A percentile compares a stretch with the other conserved stretches of the same genome.
Conservation (phyloP, 2,329 filamentous ascomycete genomes). For the Xylaria multiplex region DNA sequence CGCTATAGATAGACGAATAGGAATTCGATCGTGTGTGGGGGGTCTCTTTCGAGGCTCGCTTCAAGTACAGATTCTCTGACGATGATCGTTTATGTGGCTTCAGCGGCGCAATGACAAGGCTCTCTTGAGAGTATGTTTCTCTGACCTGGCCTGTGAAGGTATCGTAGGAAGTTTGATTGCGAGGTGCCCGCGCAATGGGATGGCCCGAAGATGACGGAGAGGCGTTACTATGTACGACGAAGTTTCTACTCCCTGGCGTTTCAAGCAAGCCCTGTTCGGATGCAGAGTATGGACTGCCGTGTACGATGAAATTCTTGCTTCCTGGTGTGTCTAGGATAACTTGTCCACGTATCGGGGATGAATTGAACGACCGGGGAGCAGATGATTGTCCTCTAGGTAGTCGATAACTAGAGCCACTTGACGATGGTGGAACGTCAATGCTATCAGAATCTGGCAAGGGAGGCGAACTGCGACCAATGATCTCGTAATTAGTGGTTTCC, state of each 20-base stretch:
- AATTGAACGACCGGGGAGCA: slow-evolving; percentile 54
- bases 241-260: slow-evolving; percentile 58
- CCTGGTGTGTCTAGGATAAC: slow-evolving; percentile 46
- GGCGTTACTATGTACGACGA: slow-evolving; percentile 60
- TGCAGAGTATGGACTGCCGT: slow-evolving; percentile 30
- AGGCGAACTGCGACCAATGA: slow-evolving; percentile 61
- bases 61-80: slow-evolving; percentile 61
- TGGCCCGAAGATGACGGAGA: slow-evolving; percentile 54
- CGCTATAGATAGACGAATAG: slow-evolving; percentile 65
- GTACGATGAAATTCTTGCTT: slow-evolving; percentile 35
- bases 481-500: slow-evolving; percentile 65
- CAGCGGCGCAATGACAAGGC: slow-evolving; percentile 66
- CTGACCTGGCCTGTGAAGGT: slow-evolving; percentile 49
- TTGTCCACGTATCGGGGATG: slow-evolving; percentile 48
- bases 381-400: slow-evolving; percentile 62
- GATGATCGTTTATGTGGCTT: slow-evolving; percentile 59
- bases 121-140: slow-evolving; percentile 68
- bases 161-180: slow-evolving; percentile 50
- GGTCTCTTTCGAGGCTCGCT: slow-evolving; percentile 63
- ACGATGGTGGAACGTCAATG: slow-evolving; percentile 54
- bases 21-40: slow-evolving; percentile 61
- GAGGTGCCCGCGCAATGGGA: slow-evolving; percentile 44
- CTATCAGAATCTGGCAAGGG: slow-evolving; percentile 53
- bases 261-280: slow-evolving; percentile 47
- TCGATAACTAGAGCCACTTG: slow-evolving; percentile 62